phyloP scores from a whole-genome alignment of 2,329 filamentous ascomycete species.

The Mollisia scopiformis region DNA sequence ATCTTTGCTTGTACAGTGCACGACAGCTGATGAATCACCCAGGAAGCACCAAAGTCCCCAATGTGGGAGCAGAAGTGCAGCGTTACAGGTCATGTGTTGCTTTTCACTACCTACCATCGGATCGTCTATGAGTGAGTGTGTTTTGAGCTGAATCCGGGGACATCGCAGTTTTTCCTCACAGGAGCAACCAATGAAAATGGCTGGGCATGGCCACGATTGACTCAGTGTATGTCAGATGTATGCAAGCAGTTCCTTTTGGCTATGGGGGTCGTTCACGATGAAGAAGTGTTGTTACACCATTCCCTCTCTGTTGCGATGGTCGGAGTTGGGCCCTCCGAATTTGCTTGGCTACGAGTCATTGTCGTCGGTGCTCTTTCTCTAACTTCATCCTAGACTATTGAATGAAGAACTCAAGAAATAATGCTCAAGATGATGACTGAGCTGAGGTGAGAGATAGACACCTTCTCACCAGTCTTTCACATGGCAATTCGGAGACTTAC shows the following conservation, averaged over 20 bases:
- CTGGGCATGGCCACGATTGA: not conserved
- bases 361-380: not conserved
- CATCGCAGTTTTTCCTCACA: not conserved
- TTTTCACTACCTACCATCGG: not conserved
- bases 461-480: not conserved
- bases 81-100: not conserved
- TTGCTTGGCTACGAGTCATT: constrained; percentile 1
- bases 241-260: not conserved
- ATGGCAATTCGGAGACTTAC: not conserved
- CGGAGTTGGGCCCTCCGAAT: not conserved
- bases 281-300: not conserved
- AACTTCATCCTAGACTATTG: not conserved
- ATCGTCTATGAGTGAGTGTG: not conserved
- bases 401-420: not conserved
- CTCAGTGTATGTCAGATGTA: not conserved
- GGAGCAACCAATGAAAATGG: too few species aligned
- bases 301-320: not conserved
- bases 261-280: not conserved
- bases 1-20: not conserved
- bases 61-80: not conserved
- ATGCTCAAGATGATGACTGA: not conserved
- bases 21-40: not conserved
- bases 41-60: not conserved
- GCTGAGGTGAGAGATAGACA: not conserved
- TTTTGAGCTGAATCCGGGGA: not conserved